A percentile compares a stretch with the other conserved stretches of the same genome.
phyloP scores from a whole-genome alignment of 2,329 filamentous ascomycete species.

The Colletotrichum simmondsii region DNA sequence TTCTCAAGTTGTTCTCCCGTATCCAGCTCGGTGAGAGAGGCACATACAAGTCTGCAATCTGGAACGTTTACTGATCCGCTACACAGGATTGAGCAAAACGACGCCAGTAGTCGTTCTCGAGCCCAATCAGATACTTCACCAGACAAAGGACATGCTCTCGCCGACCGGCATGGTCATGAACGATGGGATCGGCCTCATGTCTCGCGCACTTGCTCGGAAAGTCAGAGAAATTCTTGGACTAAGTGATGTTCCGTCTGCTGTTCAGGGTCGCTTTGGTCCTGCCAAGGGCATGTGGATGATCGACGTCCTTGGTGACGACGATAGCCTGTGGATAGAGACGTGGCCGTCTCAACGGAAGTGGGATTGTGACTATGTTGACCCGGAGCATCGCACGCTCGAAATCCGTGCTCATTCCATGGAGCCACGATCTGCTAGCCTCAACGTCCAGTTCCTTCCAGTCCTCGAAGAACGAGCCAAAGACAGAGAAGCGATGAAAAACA shows the following conservation, averaged over 20 bases:
- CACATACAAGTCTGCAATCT: too few species aligned
- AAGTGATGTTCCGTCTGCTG: slow-evolving; percentile 67
- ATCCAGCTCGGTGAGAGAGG: slow-evolving; percentile 61
- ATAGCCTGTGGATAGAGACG: slow-evolving; percentile 73
- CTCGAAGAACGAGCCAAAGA: slow-evolving; percentile 69
- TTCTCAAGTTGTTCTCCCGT: slow-evolving; percentile 68
- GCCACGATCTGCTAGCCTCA: slow-evolving; percentile 66
- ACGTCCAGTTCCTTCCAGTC: slow-evolving; percentile 76
- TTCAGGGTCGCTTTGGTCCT: slow-evolving; percentile 77
- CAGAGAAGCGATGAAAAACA: slow-evolving; percentile 52
- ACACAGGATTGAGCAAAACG: slow-evolving; percentile 62
- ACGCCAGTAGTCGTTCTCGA: slow-evolving; percentile 57
- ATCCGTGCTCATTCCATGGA: slow-evolving; percentile 61
- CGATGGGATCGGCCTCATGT: slow-evolving; percentile 75
- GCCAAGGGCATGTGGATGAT: slow-evolving; percentile 83
- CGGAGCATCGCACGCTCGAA: slow-evolving; percentile 72
- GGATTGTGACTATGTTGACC: slow-evolving; percentile 58
- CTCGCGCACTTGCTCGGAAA: slow-evolving; percentile 64
- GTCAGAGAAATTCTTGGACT: slow-evolving; percentile 64
- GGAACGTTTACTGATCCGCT: slow-evolving; percentile 1
- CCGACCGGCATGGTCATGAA: slow-evolving; percentile 65
- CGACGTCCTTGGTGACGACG: slow-evolving; percentile 58
- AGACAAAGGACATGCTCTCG: slow-evolving; percentile 51
- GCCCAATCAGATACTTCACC: slow-evolving; percentile 55
- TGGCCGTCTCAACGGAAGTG: slow-evolving; percentile 78